Evolutionary conservation across 345 rosid genomes (phyloP).

Genomic region (Pistacia integerrima): DNA sequence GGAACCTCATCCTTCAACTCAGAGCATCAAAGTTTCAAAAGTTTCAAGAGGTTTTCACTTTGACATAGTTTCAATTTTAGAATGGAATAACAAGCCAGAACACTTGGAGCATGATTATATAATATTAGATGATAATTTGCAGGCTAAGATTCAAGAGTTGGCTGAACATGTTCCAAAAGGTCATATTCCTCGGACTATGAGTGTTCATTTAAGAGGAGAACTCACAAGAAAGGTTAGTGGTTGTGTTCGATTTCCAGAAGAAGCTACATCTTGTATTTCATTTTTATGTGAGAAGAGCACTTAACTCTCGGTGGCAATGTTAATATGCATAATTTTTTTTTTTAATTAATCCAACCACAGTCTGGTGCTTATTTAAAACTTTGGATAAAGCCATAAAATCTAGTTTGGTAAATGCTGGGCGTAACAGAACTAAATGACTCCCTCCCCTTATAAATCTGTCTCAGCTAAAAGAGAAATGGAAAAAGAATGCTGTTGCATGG

Average conservation of each 20-base stretch:
- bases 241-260: constrained; percentile 18
- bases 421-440: too few species aligned
- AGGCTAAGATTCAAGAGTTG: constrained; percentile 99
- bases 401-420: too few species aligned
- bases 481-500: background rate
- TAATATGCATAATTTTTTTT: background rate
- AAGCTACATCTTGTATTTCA: constrained; percentile 11
- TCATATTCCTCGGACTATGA: constrained; percentile 95
- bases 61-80: constrained; percentile 13
- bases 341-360: background rate
- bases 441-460: background rate
- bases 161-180: constrained; percentile 99
- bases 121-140: constrained; percentile 27
- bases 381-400: background rate
- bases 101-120: constrained; percentile 8
- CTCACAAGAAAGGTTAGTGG: constrained; percentile 87
- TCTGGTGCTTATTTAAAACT: background rate
- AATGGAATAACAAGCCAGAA: background rate
- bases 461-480: background rate
- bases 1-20: constrained; percentile 94
- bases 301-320: background rate
- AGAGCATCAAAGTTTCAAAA: constrained; percentile 95
- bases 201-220: constrained; percentile 96
- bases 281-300: background rate
- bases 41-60: constrained; percentile 85